Base-by-base conservation (phyloP, 352 stramenopile species). In the Phytophthora sp. region DNA sequence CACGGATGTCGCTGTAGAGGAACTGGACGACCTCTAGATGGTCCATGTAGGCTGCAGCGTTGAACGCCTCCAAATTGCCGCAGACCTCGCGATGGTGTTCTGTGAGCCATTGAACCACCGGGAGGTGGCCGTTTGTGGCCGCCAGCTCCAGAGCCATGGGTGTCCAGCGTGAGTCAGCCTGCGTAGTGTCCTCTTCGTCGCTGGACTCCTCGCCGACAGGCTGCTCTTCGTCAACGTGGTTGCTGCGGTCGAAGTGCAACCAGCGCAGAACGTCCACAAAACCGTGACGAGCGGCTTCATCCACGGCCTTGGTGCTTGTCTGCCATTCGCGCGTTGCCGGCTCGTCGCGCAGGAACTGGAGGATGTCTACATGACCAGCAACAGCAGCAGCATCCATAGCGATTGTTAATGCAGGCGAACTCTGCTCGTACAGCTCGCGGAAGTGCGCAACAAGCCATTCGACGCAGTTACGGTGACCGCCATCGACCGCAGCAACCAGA, bases 31-130 rank as follows among this genome's bases (percentile, higher is more conserved):
- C 62, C 38, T 84, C 78, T 21, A 89, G 18, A 58, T 91, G 80
- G 57, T 91, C 82, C 82, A 91, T 91, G 66, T 91, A 91, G 56
- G 69, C 73, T 1, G 82, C 82, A 7, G 80, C 80, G 51, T 89
- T 91, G 51, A 91, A 79, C 11, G 78, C 80, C 26, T 91, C 82
- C 35, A 77, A 68, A 29, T 69, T 77, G 54, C 65, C 58, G 69
- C 77, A 88, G 31, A 78, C 73, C 49, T 75, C 61, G 55, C 65
- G 64, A 54, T 81, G 78, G 58, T 90, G 57, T 55, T 80, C 64
- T 0, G 80, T 78, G 33, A 94, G 72, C 76, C 80, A 94, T 53
- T 90, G 67, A 21, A 91, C 85, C 26, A 76, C 77, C 3, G 53
- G 11, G 9, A 91, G 57, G 16, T 89, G 80, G 16, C 83, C 83